Evolutionary conservation across 225 moss, liverwort and hornwort genomes (phyloP).

Genomic region (Neckera pumila): DNA sequence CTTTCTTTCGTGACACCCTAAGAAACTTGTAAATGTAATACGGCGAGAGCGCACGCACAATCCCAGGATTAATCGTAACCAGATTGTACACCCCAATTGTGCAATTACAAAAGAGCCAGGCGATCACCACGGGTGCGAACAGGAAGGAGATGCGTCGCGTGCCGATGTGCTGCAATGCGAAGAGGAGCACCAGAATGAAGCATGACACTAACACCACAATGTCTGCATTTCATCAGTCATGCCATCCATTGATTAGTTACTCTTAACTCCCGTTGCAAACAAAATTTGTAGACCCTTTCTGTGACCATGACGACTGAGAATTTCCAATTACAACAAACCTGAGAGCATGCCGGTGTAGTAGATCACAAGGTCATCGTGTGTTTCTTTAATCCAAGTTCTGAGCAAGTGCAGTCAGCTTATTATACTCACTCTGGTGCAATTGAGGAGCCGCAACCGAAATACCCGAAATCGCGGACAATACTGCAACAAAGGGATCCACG

Average conservation of each 20-base stretch:
- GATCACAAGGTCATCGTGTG: not conserved
- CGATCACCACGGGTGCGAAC: constrained; percentile 71
- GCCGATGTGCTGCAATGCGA: constrained; percentile 60
- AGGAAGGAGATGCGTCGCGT: constrained; percentile 65
- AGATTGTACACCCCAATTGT: constrained; percentile 68
- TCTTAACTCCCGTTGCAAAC: not conserved
- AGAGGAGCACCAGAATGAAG: constrained; percentile 57
- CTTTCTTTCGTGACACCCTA: constrained; percentile 36
- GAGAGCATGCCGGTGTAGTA: constrained; percentile 1
- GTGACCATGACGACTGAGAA: not conserved
- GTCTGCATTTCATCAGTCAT: constrained; percentile 28
- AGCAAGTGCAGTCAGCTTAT: constrained; percentile 16
- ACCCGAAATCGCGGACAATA: constrained; percentile 79
- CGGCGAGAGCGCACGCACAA: constrained; percentile 55
- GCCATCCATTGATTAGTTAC: not conserved
- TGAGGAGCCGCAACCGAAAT: constrained; percentile 63
- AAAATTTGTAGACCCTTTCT: not conserved
- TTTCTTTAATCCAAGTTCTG: not conserved
- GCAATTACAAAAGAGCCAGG: constrained; percentile 56
- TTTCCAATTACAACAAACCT: constrained; percentile 19
- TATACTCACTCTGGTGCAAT: constrained; percentile 59
- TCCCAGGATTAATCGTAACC: constrained; percentile 18
- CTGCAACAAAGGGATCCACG: constrained; percentile 16
- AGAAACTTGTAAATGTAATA: constrained; percentile 56
- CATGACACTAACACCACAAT: constrained; percentile 53